Conservation (phyloP, 139 green algal genomes). For the Trebouxia sp. region DNA sequence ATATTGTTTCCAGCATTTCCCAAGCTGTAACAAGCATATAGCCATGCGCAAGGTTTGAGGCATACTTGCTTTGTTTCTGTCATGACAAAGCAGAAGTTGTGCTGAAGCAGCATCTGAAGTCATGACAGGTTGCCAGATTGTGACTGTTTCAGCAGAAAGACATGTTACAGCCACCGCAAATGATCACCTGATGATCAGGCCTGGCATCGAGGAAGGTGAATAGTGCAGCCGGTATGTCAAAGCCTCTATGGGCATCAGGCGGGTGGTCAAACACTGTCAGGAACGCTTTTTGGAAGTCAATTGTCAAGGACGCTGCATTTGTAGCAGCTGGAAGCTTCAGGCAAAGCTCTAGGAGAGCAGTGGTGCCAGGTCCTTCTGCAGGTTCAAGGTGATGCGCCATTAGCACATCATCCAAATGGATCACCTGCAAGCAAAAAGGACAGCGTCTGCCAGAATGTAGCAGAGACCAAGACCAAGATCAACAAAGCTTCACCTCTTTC, state of each 20-base stretch:
- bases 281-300: constrained; percentile 74
- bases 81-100: no score
- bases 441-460: no score
- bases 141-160: no score
- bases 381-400: constrained; percentile 37
- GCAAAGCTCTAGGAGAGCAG: constrained; percentile 62
- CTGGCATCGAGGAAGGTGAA: constrained; percentile 38
- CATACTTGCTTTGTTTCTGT: no score
- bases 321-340: constrained; percentile 41
- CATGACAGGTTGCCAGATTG: no score
- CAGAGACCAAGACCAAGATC: no score
- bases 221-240: constrained; percentile 84
- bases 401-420: constrained; percentile 30
- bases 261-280: constrained; percentile 70
- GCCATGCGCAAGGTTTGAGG: no score
- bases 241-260: constrained; percentile 77
- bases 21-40: no score
- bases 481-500: background rate
- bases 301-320: constrained; percentile 38
- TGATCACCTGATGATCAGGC: background rate
- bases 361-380: constrained; percentile 48
- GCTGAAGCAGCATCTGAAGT: no score
- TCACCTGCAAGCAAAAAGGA: constrained; percentile 18
- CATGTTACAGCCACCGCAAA: background rate
- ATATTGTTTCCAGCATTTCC: no score